Percentiles rank a stretch among this genome's conserved stretches.
Evolutionary conservation across 225 moss, liverwort and hornwort genomes (phyloP).

Genomic region (Ulota crispa): DNA sequence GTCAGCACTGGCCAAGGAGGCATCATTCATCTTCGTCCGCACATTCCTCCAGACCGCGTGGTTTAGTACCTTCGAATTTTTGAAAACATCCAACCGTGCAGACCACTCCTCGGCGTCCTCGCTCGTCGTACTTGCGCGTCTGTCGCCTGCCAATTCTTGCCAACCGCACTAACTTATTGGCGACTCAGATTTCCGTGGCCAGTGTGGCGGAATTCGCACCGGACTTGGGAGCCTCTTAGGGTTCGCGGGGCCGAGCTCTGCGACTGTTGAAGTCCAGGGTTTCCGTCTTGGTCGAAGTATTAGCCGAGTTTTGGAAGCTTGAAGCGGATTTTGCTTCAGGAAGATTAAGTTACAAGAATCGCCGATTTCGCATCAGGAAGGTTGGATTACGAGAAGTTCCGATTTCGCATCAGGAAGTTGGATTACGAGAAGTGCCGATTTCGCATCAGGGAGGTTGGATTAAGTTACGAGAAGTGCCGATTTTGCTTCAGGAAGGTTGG

Average conservation of each 20-base stretch:
- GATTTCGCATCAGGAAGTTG: not conserved
- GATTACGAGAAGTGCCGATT: not conserved
- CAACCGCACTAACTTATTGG: not conserved
- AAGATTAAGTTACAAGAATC: not conserved
- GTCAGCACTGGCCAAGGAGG: too few species aligned
- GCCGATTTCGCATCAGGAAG: not conserved
- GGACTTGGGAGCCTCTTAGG: not conserved
- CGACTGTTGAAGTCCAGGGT: not conserved
- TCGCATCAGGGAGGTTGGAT: not conserved
- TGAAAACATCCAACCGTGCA: not conserved
- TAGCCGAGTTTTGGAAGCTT: not conserved
- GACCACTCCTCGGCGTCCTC: not conserved
- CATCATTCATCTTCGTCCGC: conserved; percentile 18
- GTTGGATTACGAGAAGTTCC: too few species aligned
- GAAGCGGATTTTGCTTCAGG: not conserved
- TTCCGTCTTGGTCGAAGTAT: not conserved
- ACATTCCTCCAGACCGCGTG: conserved; percentile 2
- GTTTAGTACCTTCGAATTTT: not conserved
- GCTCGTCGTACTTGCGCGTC: not conserved
- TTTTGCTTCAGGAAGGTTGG: not conserved
- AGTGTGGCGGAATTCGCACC: not conserved
- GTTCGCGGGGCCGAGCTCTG: not conserved
- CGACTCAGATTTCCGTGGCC: not conserved
- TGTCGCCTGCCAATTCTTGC: not conserved
- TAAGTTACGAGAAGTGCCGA: too few species aligned